Evolutionary conservation across 169 alveolate genomes (phyloP).

Genomic region (Besnoitia besnoiti): DNA sequence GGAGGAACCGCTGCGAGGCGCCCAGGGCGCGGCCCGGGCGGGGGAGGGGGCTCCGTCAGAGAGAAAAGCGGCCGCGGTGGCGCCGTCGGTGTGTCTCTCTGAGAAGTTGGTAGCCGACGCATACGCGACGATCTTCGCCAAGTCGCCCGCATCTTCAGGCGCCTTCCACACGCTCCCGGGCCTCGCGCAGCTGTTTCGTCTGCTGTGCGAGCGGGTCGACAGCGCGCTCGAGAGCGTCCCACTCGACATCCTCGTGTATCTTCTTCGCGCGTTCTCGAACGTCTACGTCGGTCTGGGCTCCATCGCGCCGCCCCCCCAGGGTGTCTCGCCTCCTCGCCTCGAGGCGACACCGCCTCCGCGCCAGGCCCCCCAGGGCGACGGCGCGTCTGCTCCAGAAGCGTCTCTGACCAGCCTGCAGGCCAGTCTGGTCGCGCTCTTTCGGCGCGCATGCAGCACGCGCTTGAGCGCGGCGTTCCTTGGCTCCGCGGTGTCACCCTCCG

Average conservation of each 20-base stretch:
- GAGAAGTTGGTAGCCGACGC: conserved; percentile 19
- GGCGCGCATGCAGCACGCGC: neutral
- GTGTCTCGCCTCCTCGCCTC: neutral
- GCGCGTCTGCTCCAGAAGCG: neutral
- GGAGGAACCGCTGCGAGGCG: neutral
- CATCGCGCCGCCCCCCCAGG: neutral
- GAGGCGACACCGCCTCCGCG: neutral
- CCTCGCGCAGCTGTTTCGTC: neutral
- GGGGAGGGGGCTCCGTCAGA: neutral
- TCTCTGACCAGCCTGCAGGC: neutral
- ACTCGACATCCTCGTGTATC: neutral
- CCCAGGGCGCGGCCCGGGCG: neutral
- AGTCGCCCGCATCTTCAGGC: neutral
- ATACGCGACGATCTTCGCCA: neutral
- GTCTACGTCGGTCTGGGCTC: neutral
- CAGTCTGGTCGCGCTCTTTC: neutral
- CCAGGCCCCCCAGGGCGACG: neutral
- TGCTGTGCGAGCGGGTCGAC: neutral
- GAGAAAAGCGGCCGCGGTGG: neutral
- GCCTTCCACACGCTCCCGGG: neutral
- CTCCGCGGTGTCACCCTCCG: neutral
- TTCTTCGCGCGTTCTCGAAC: neutral
- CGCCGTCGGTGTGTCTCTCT: neutral
- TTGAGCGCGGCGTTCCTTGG: neutral
- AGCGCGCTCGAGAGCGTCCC: neutral